phyloP scores from a whole-genome alignment of 1,139 yeast species.

The Taiozyma sp. region DNA sequence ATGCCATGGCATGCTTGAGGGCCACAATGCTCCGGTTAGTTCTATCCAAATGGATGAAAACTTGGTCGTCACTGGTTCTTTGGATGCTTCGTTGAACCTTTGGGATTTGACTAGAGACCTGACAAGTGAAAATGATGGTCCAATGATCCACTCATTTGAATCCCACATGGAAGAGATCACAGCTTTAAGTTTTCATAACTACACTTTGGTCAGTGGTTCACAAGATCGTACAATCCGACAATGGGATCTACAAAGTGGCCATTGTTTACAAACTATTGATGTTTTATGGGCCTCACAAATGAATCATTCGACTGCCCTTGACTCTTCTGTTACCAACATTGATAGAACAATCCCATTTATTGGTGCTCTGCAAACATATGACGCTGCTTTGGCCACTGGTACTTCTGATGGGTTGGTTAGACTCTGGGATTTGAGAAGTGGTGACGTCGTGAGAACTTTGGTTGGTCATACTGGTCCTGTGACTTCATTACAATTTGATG shows the following conservation, averaged over 20 bases:
- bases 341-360: conserved; percentile 34
- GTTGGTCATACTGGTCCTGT: conserved; percentile 70
- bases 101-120: conserved; percentile 44
- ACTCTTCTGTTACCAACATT: conserved; percentile 7
- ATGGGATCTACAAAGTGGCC: conserved; percentile 89
- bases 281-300: conserved; percentile 46
- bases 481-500: conserved; percentile 65
- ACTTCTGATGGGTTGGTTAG: conserved; percentile 71
- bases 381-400: conserved; percentile 72
- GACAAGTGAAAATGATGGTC: conserved; percentile 26
- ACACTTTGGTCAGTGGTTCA: conserved; percentile 69
- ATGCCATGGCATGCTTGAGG: conserved; percentile 44
- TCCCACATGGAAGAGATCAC: conserved; percentile 63
- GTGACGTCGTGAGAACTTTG: conserved; percentile 59
- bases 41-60: conserved; percentile 52
- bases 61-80: conserved; percentile 54
- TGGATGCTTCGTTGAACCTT: conserved; percentile 53
- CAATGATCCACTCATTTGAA: conserved; percentile 43
- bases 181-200: conserved; percentile 48
- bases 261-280: conserved; percentile 44
- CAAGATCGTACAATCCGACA: conserved; percentile 81
- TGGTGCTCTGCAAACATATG: conserved; percentile 58
- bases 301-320: conserved; percentile 14
- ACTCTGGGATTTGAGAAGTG: conserved; percentile 70
- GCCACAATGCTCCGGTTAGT: conserved; percentile 50